Conservation (phyloP, 495 filamentous ascomycete genomes). For the Aspergillus indologenus region DNA sequence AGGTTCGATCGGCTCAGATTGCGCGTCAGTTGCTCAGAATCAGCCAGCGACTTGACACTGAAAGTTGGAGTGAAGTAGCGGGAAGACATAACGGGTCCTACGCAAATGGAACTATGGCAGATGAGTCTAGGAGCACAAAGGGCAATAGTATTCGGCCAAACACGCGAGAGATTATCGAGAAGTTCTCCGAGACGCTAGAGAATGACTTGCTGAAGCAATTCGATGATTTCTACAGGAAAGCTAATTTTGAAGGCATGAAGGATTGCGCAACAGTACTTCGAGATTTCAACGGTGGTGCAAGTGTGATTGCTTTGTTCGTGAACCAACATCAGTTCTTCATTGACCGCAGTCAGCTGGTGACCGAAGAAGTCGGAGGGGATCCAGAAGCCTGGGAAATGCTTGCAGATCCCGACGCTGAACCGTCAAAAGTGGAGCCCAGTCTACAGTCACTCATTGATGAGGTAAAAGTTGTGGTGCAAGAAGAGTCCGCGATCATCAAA, state of each 20-base stretch:
- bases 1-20: conserved; percentile 85
- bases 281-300: conserved; percentile 93
- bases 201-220: conserved; percentile 95
- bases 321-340: conserved; percentile 99
- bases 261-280: conserved; percentile 89
- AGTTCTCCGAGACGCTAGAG: conserved; percentile 92
- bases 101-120: conserved; percentile 32
- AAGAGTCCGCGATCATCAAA: conserved; percentile 93
- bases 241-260: conserved; percentile 95
- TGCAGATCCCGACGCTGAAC: conserved; percentile 89
- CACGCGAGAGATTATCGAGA: conserved; percentile 89
- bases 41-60: conserved; percentile 75
- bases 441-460: conserved; percentile 90
- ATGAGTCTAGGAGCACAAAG: conserved; percentile 36
- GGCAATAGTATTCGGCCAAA: conserved; percentile 50
- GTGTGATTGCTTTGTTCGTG: conserved; percentile 91
- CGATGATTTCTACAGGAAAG: conserved; percentile 89
- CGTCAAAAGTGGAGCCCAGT: conserved; percentile 86
- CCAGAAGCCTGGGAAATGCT: conserved; percentile 84
- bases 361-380: conserved; percentile 83
- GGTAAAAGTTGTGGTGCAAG: conserved; percentile 92
- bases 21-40: conserved; percentile 85
- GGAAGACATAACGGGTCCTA: conserved; percentile 58
- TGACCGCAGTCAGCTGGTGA: conserved; percentile 81
- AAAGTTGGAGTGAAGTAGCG: conserved; percentile 62